Percentiles rank a stretch among this genome's conserved stretches.
Conservation (phyloP, 2,329 filamentous ascomycete species). For the Botrytis aclada region DNA sequence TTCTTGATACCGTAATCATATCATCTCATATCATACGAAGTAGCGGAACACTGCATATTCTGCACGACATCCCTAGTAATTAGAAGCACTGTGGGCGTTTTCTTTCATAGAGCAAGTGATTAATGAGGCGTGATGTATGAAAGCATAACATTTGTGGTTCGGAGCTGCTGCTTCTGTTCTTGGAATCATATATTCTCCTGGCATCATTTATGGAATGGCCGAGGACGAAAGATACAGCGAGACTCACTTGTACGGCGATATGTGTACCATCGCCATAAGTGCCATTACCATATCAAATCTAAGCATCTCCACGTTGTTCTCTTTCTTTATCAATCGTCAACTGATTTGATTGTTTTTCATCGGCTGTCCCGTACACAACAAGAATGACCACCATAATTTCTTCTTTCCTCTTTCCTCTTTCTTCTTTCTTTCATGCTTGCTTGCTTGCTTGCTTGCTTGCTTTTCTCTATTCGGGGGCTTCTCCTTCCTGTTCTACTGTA, state of each 20-base stretch:
- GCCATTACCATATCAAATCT: neutral
- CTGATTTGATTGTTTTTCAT: neutral
- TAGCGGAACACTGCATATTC: conserved; percentile 1
- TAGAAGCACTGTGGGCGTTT: neutral
- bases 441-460: neutral
- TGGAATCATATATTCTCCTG: neutral
- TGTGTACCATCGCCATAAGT: neutral
- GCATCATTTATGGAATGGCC: neutral
- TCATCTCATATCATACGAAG: neutral
- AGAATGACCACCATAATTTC: neutral
- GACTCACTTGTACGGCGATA: neutral
- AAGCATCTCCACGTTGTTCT: neutral
- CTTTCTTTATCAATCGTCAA: neutral
- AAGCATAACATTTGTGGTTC: neutral
- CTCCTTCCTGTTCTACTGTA: neutral
- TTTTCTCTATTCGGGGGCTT: neutral
- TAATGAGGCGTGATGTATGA: neutral
- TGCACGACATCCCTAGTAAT: conserved; percentile 11
- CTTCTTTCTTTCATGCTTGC: too few relatives aligned
- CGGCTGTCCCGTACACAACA: neutral
- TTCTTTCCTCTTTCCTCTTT: neutral
- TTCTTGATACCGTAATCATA: neutral
- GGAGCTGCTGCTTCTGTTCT: neutral
- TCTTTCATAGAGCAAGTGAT: neutral
- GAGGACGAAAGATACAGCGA: neutral